A percentile compares a stretch with the other conserved stretches of the same genome.
These are phyloP conservation scores for Ceratocystis papillata DNA, from an alignment of 2,329 filamentous ascomycete genomes.

Conservation along the genomic window DNA sequence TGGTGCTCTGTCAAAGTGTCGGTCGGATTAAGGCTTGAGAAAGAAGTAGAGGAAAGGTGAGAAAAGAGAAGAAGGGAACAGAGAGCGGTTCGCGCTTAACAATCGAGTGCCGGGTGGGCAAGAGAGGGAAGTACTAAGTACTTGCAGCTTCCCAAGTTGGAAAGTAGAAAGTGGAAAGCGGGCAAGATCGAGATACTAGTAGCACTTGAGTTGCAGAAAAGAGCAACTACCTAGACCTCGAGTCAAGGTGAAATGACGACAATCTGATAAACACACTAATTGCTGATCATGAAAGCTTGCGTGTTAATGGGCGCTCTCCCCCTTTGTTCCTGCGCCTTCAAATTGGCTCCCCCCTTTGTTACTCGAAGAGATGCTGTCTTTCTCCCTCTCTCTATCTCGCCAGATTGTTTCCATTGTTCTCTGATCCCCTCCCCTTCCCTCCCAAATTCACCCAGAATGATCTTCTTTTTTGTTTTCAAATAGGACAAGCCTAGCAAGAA, in stretches of 20 bases:
- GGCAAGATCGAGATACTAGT: neutral
- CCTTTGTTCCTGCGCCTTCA: neutral
- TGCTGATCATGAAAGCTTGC: neutral
- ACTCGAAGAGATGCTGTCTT: neutral
- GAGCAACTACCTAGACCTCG: neutral
- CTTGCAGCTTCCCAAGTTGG: neutral
- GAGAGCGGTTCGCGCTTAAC: neutral
- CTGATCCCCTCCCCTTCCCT: neutral
- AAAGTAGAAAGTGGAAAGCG: neutral
- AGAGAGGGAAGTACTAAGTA: neutral
- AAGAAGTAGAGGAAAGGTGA: neutral
- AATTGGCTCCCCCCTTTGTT: neutral
- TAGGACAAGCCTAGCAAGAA: neutral
- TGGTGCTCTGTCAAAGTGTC: neutral
- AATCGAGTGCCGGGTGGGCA: neutral
- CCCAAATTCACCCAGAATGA: neutral
- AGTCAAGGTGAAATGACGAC: slow-evolving; percentile 12
- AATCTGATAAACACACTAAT: neutral
- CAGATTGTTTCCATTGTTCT: neutral
- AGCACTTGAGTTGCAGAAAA: neutral
- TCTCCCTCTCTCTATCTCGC: neutral
- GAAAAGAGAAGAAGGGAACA: neutral
- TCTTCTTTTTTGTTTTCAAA: neutral
- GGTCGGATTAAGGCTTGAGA: neutral
- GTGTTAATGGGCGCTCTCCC: neutral